Evolutionary conservation across 169 alveolate genomes (phyloP), one percentile per base, ranked within the genome.

Genomic region (Plasmodium coatneyi): DNA sequence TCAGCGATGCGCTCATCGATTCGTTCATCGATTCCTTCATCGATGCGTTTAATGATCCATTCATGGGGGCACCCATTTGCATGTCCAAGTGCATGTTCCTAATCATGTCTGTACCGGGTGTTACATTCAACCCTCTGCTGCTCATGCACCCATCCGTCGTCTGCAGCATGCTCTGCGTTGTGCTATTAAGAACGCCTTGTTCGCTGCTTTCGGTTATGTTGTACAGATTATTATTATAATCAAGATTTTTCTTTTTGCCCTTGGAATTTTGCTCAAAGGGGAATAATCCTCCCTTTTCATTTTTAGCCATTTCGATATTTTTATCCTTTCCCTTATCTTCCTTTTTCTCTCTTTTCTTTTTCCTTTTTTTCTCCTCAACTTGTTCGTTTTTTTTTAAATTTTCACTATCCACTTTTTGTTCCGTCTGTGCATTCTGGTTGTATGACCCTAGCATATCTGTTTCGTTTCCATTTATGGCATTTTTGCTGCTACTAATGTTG

Each of bases 261-360:
- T 56, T 82, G 52, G 14, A 2, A 82, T 82, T 60, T 54, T 82
- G 60, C 1, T 82, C 80, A 16, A 56, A 22, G 19, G 80, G 46
- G 12, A 36, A 30, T 56, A 30, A 34, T 32, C 7, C 91, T 25
- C 25, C 72, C 30, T 30, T 82, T 5, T 82, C 91, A 56, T 60
- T 19, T 39, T 56, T 82, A 22, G 36, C 2, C 71, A 12, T 46
- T 82, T 82, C 91, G 12, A 4, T 28, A 32, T 82, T 82, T 32
- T 82, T 82, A 22, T 74, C 41, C 19, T 60, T 86, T 10, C 56
- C 25, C 34, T 74, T n/a, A 28, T 34, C 43, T 56, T 32, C 71
- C 39, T 28, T 82, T 87, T 79, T 70, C 30, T 79, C 54, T 36
- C 78, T 87, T 79, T 87, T 87, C 39, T 87, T 87, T 87, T 87